These are phyloP conservation scores for Pisolithus thermaeus DNA, from an alignment of 1,284 basidiomycete genomes.

Conservation along the genomic window DNA sequence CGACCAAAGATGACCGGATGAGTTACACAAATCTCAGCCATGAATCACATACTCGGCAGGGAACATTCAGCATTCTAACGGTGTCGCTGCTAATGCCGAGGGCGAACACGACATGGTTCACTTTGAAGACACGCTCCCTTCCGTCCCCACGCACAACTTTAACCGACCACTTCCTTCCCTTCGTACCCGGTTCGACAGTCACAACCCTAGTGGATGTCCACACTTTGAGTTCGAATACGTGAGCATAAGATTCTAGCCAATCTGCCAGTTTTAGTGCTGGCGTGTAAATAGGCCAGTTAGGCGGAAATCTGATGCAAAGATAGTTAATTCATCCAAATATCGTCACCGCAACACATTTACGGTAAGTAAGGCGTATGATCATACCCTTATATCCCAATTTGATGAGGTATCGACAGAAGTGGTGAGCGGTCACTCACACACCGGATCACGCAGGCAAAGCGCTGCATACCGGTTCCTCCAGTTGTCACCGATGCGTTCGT, in stretches of 20 bases:
- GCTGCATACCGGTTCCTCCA: conserved; percentile 15
- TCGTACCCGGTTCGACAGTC: conserved; percentile 32
- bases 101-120: conserved; percentile 35
- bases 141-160: conserved; percentile 26
- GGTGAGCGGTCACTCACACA: conserved; percentile 1
- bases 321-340: not conserved
- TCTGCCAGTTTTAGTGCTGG: conserved; percentile 45
- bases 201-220: conserved; percentile 46
- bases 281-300: conserved; percentile 34
- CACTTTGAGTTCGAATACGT: conserved; percentile 49
- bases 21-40: too few relatives aligned
- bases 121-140: conserved; percentile 24
- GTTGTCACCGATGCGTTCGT: conserved; percentile 25
- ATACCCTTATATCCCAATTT: not conserved
- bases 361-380: conserved; percentile 11
- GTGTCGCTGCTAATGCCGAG: conserved; percentile 1
- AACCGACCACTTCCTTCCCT: conserved; percentile 32
- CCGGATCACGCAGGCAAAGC: conserved; percentile 7
- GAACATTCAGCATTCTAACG: conserved; percentile 18
- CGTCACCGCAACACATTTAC: conserved; percentile 13
- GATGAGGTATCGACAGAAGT: not conserved
- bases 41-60: too few relatives aligned
- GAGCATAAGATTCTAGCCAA: conserved; percentile 56
- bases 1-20: not conserved
- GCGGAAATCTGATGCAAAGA: conserved; percentile 25